Evolutionary conservation across 768 basidiomycete genomes (phyloP).

Genomic region (Paxillus involutus): DNA sequence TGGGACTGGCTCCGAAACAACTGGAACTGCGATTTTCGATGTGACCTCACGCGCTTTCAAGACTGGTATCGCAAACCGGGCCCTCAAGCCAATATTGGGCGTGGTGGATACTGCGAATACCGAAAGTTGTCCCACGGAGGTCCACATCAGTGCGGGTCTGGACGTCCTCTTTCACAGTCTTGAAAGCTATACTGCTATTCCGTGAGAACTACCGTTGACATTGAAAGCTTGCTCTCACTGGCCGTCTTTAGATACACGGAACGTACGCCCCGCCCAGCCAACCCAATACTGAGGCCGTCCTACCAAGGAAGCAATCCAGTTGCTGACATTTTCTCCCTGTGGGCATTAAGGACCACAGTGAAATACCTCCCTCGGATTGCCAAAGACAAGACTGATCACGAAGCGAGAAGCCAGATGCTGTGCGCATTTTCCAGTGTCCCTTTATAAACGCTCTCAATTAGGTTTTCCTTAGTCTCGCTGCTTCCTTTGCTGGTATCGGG

Average conservation of each 20-base stretch:
- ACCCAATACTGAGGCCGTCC: conserved; percentile 88
- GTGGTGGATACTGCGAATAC: conserved; percentile 90
- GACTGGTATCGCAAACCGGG: conserved; percentile 92
- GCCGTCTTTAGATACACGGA: conserved; percentile 69
- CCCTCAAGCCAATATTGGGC: conserved; percentile 86
- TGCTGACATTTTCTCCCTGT: conserved; percentile 93
- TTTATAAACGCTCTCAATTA: not conserved
- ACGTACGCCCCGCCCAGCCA: conserved; percentile 83
- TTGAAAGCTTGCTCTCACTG: conserved; percentile 2
- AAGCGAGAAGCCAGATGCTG: conserved; percentile 92
- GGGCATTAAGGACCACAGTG: conserved; percentile 89
- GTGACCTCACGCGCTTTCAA: conserved; percentile 92
- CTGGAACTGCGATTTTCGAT: conserved; percentile 91
- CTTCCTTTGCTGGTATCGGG: conserved; percentile 94
- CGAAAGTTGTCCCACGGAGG: conserved; percentile 84
- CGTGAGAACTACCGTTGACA: conserved; percentile 46
- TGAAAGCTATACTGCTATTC: conserved; percentile 93
- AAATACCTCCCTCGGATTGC: conserved; percentile 87
- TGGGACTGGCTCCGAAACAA: conserved; percentile 94
- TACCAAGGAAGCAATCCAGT: conserved; percentile 95
- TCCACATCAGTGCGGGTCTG: conserved; percentile 92
- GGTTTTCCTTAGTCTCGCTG: conserved; percentile 60
- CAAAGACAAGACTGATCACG: conserved; percentile 72
- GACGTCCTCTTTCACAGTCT: conserved; percentile 96
- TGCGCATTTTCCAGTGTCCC: conserved; percentile 33